Evolutionary conservation across 2,329 filamentous ascomycete species (phyloP), one percentile per base, ranked within the genome.

Genomic region (Claviceps sp.): DNA sequence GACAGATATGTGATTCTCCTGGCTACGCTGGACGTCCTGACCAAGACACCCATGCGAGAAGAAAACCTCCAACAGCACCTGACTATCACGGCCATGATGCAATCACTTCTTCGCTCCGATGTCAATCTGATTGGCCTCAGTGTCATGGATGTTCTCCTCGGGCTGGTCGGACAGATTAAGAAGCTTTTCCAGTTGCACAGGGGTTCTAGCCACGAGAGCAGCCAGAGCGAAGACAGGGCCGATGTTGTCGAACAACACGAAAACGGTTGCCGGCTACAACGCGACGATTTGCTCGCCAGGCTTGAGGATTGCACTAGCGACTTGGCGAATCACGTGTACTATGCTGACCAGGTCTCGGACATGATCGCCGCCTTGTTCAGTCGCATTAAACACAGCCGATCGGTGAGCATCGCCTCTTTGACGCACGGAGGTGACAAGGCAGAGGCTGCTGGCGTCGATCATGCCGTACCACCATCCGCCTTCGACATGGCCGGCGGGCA

Each of bases 81-180:
- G 51, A 80, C 85, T 4, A 73, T 95, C 55, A 80, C 86, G 1
- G 83, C 82, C 44, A 82, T 96, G 68, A 81, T 96, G 54, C 82
- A 87, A 55, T 87, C 86, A 56, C 75, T 97, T 10, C 73, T 98
- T 47, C 84, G 85, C 50, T 96, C 91, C 0, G 83, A 91, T 43
- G 83, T 95, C 62, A 97, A 96, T 67, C 76, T 97, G 63, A 96
- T 98, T 56, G 93, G 93, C 1, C 74, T 98, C 46, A 96, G 90
- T 64, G 86, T 97, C 50, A 97, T 97, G 83, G 93, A 98, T 65
- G 84, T 97, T 17, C 73, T 97, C 30, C 74, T 95, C 14, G 86
- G 89, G 1, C 74, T 98, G 14, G 80, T 96, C 56, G 84, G 88
- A 57, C 89, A 95, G 63, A 85, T 91, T 64, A 80, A 89, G 58